Conservation (phyloP, 2,329 filamentous ascomycete species). For the Cladosporium sp. region DNA sequence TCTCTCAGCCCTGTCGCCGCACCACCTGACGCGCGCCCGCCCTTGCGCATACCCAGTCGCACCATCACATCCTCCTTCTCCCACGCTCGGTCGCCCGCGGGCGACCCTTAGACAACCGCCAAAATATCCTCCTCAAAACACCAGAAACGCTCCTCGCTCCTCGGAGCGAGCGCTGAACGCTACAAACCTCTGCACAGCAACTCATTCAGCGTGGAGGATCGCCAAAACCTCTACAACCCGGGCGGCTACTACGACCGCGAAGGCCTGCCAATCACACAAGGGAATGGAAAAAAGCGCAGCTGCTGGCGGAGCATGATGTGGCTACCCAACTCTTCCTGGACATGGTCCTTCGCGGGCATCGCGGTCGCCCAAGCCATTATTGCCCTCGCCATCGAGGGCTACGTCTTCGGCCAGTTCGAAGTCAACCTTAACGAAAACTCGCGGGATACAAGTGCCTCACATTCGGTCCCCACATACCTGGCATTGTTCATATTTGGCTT, state of each 20-base stretch:
- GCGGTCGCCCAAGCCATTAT: slow-evolving; percentile 73
- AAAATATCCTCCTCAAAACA: slow-evolving; percentile 47
- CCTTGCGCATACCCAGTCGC: neutral
- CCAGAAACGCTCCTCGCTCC: slow-evolving; percentile 55
- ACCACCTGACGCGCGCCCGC: slow-evolving; percentile 6
- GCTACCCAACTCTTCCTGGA: slow-evolving; percentile 79
- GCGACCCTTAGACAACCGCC: slow-evolving; percentile 20
- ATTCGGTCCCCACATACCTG: slow-evolving; percentile 87
- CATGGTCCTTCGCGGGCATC: slow-evolving; percentile 75
- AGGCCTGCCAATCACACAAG: slow-evolving; percentile 40
- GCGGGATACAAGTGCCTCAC: slow-evolving; percentile 37
- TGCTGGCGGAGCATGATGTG: slow-evolving; percentile 55
- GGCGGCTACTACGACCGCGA: slow-evolving; percentile 49
- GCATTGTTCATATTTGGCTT: slow-evolving; percentile 97
- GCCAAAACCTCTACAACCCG: slow-evolving; percentile 19
- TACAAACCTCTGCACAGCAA: slow-evolving; percentile 47
- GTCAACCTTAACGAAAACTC: slow-evolving; percentile 41
- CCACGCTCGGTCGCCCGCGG: slow-evolving; percentile 10
- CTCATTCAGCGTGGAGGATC: slow-evolving; percentile 22
- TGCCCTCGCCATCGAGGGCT: slow-evolving; percentile 80
- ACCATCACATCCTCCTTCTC: neutral
- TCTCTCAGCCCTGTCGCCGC: slow-evolving; percentile 8
- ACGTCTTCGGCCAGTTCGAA: slow-evolving; percentile 87
- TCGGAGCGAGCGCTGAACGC: slow-evolving; percentile 43
- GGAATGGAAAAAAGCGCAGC: slow-evolving; percentile 7